Percentiles rank a stretch among this genome's conserved stretches.
phyloP scores from a whole-genome alignment of 2,329 filamentous ascomycete species.

The Zymoseptoria tritici region DNA sequence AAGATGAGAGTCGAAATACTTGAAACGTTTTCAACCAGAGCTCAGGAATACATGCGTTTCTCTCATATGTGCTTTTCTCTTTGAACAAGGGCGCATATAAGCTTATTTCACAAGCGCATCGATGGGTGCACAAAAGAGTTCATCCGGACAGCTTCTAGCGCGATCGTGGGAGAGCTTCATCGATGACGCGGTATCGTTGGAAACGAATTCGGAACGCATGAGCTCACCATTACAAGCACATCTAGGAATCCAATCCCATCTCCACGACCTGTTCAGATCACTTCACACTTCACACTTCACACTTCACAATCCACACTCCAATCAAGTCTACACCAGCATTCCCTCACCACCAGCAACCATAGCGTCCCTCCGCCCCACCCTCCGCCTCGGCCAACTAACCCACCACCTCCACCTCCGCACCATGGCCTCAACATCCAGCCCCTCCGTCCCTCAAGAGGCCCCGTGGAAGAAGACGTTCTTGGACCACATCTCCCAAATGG shows the following conservation, averaged over 20 bases:
- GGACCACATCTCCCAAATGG: conserved; percentile 43
- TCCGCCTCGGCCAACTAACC: conserved; percentile 35
- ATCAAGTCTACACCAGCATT: not conserved
- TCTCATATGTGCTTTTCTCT: too few relatives aligned
- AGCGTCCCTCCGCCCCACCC: conserved; percentile 24
- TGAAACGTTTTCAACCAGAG: too few relatives aligned
- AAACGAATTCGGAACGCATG: not conserved
- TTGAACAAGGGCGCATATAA: not conserved
- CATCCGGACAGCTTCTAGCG: not conserved
- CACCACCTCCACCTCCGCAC: conserved; percentile 27
- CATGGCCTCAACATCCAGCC: conserved; percentile 40
- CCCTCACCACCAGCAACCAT: conserved; percentile 20
- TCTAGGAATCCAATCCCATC: not conserved
- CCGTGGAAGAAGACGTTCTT: conserved; percentile 48
- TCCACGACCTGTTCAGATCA: not conserved
- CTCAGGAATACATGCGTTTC: too few relatives aligned
- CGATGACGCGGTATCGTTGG: not conserved
- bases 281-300: not conserved
- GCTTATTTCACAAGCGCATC: not conserved
- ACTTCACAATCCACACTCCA: too few relatives aligned
- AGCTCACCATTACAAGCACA: conserved; percentile 10
- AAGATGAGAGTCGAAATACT: too few relatives aligned
- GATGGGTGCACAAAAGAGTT: not conserved
- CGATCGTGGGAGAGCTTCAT: not conserved
- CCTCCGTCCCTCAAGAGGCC: conserved; percentile 33